These are phyloP conservation scores for Plasmodium cynomolgi DNA, from an alignment of 169 alveolate species.

Conservation along the genomic window DNA sequence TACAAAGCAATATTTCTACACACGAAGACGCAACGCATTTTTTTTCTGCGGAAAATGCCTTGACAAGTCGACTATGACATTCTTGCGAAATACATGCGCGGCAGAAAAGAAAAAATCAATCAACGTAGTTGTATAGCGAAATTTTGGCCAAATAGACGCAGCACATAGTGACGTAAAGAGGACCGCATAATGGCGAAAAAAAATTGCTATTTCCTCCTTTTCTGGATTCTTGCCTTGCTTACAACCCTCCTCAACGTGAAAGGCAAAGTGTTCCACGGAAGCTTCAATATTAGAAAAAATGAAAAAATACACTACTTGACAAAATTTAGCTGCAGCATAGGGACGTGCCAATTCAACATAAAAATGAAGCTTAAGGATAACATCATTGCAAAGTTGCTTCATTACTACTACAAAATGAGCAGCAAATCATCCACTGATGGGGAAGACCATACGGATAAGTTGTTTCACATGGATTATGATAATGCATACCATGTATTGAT, in stretches of 20 bases:
- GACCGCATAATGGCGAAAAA: constrained; percentile 19
- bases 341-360: constrained; percentile 57
- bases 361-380: constrained; percentile 71
- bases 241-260: background rate
- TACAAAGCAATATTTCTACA: background rate
- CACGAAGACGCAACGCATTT: background rate
- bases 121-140: background rate
- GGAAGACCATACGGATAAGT: background rate
- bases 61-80: background rate
- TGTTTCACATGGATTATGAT: constrained; percentile 67
- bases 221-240: constrained; percentile 15
- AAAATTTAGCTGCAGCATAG: constrained; percentile 66
- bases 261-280: constrained; percentile 63
- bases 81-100: background rate
- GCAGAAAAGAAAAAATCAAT: background rate
- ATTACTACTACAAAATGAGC: constrained; percentile 35
- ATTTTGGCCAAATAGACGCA: background rate
- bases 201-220: background rate
- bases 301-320: constrained; percentile 69
- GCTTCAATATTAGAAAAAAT: constrained; percentile 44
- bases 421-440: background rate
- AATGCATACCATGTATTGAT: constrained; percentile 62
- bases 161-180: background rate
- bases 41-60: background rate
- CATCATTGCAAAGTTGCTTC: constrained; percentile 19